These are phyloP conservation scores for Pseudogymnoascus sp. DNA, from an alignment of 2,329 filamentous ascomycete genomes.

Conservation along the genomic window DNA sequence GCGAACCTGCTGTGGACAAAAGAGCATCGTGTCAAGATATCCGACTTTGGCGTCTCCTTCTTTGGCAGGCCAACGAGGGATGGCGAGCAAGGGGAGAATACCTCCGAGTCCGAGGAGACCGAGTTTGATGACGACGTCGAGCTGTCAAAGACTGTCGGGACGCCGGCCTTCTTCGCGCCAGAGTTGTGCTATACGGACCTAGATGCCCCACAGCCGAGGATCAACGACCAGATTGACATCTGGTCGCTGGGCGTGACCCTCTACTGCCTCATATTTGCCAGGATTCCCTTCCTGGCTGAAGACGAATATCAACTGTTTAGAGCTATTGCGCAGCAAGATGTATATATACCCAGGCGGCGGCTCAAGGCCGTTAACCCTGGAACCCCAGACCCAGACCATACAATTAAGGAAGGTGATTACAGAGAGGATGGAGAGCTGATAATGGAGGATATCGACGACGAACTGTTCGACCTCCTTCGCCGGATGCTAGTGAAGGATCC, in stretches of 20 bases:
- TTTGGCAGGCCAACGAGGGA: slow-evolving; percentile 82
- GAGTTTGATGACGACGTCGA: slow-evolving; percentile 91
- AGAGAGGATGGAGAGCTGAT: slow-evolving; percentile 69
- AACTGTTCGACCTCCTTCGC: slow-evolving; percentile 68
- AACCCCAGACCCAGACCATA: slow-evolving; percentile 24
- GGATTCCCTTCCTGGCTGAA: slow-evolving; percentile 85
- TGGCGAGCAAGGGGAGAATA: slow-evolving; percentile 67
- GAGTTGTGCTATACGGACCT: slow-evolving; percentile 88
- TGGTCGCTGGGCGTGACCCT: slow-evolving; percentile 96
- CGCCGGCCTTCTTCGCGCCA: slow-evolving; percentile 93
- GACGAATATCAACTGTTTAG: slow-evolving; percentile 89
- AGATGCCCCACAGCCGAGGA: slow-evolving; percentile 60
- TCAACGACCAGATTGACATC: slow-evolving; percentile 91
- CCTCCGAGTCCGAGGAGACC: slow-evolving; percentile 71
- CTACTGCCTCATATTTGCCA: slow-evolving; percentile 89
- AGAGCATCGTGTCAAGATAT: slow-evolving; percentile 88
- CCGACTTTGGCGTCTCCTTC: slow-evolving; percentile 97
- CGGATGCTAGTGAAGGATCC: slow-evolving; percentile 85
- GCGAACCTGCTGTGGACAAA: slow-evolving; percentile 85
- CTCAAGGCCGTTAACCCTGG: slow-evolving; percentile 64
- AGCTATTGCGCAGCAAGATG: slow-evolving; percentile 85
- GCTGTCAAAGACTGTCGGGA: slow-evolving; percentile 95
- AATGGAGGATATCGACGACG: slow-evolving; percentile 79
- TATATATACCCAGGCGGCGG: slow-evolving; percentile 76
- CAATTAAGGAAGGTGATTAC: slow-evolving; percentile 53